Base-by-base conservation (phyloP, 176 grass and related monocot genomes). In the Aegilops bicornis region DNA sequence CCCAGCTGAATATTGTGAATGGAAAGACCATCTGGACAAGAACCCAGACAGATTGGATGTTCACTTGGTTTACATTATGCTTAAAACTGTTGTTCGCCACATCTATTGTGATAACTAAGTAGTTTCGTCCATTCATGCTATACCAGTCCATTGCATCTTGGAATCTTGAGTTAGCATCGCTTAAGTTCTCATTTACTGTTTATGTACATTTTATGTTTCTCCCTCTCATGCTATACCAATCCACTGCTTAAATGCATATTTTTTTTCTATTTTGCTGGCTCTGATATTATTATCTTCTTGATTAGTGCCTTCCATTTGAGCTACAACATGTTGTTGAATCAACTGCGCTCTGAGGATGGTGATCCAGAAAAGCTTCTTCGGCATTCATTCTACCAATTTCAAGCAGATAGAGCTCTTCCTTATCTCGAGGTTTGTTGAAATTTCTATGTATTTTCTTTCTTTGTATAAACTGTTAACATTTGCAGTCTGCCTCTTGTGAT, bases 311-410 rank as follows among this genome's bases (percentile, higher is more conserved):
- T 98, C 64, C 93, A 98, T 89, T 69, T 98, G 79, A 98, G 93
- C 88, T 98, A 98, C 88, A 98, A 95, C 60, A 98, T 98, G 96
- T 77, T 98, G 58, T 86, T 98, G 82, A 98, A 98, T 89, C 96
- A 98, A 94, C 90, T 96, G 82, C 88, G 93, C 61, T 91, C 88
- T 74, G 96, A 98, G 82, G 93, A 98, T 89, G 96, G 96, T 63
- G 96, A 98, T 80, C 96, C 93, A 47, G 96, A 96, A 88, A 95
- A 96, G 83, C 93, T 98, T 83, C 93, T 98, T 80, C 84, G 96
- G 17, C 71, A 89, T 89, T 98, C 96, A 32, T 98, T 98, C 87
- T 98, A 92, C 82, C 96, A 98, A 76, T 98, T 98, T 76, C 96
- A 98, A 87, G 82, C 92, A 61, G 96, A 98, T 78, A 88, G 90